phyloP scores from a whole-genome alignment of 495 filamentous ascomycete genomes.

The Xylaria curta region DNA sequence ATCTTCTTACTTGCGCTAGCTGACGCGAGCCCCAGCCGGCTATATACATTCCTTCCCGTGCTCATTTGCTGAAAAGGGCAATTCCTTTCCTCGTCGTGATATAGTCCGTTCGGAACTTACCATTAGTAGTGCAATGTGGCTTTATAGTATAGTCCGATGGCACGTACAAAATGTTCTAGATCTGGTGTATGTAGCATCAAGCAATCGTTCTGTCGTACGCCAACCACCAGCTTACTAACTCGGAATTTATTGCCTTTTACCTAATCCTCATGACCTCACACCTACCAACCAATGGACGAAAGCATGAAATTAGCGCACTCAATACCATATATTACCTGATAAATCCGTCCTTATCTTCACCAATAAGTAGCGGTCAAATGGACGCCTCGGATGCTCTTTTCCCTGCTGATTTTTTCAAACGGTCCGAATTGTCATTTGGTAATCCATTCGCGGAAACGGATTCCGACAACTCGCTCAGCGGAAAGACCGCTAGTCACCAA shows the following conservation, averaged over 20 bases:
- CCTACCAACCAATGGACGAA: neutral
- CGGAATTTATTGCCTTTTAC: neutral
- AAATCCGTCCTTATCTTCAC: neutral
- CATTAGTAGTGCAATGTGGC: neutral
- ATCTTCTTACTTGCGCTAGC: neutral
- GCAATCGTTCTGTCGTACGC: neutral
- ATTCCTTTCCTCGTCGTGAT: neutral
- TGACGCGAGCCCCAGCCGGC: neutral
- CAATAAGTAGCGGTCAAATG: neutral
- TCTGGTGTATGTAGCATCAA: neutral
- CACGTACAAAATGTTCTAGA: neutral
- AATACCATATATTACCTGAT: neutral
- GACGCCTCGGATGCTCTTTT: neutral
- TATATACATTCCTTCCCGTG: neutral
- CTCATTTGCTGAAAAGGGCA: slow-evolving; percentile 15
- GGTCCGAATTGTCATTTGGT: slow-evolving; percentile 17
- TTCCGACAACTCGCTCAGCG: slow-evolving; percentile 9
- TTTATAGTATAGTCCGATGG: neutral
- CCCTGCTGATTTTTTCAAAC: neutral
- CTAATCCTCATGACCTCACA: neutral
- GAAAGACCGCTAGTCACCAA: neutral
- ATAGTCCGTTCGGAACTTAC: neutral
- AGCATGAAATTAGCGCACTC: neutral
- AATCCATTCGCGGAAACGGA: neutral
- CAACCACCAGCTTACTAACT: neutral